These are phyloP conservation scores for Eucalyptus virginea DNA, from an alignment of 345 rosid species.

Conservation along the genomic window DNA sequence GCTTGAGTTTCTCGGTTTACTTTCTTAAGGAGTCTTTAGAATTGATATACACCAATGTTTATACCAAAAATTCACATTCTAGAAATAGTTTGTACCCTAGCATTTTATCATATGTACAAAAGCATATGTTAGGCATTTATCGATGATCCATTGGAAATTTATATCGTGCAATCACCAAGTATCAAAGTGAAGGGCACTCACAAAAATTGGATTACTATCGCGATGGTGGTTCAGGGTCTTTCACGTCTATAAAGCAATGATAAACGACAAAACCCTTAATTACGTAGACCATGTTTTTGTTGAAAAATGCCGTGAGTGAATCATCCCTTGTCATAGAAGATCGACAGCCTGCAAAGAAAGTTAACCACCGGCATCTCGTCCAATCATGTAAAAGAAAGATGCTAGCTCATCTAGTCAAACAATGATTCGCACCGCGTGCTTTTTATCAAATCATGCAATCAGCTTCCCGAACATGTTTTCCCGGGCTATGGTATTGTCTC, in stretches of 20 bases:
- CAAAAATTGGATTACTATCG: neutral
- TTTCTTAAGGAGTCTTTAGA: neutral
- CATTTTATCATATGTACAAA: neutral
- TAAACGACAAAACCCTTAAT: neutral
- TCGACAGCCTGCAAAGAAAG: neutral
- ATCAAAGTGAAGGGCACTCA: neutral
- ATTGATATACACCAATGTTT: no score
- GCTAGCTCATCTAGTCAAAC: neutral
- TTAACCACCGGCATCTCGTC: neutral
- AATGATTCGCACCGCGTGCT: neutral
- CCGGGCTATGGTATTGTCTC: neutral
- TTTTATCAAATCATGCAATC: neutral
- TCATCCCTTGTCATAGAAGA: neutral
- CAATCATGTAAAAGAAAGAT: neutral
- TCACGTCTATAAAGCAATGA: neutral
- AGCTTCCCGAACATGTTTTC: neutral
- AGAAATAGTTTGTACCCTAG: no score
- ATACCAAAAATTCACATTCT: no score
- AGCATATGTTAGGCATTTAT: neutral
- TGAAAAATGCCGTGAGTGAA: neutral
- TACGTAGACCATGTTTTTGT: neutral
- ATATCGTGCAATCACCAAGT: neutral
- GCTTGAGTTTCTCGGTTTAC: neutral
- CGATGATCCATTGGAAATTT: neutral
- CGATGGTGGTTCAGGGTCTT: neutral